Evolutionary conservation across 73 alveolate species (phyloP), one percentile per base, ranked within the genome.

Genomic region (Tetrahymena elliotti): DNA sequence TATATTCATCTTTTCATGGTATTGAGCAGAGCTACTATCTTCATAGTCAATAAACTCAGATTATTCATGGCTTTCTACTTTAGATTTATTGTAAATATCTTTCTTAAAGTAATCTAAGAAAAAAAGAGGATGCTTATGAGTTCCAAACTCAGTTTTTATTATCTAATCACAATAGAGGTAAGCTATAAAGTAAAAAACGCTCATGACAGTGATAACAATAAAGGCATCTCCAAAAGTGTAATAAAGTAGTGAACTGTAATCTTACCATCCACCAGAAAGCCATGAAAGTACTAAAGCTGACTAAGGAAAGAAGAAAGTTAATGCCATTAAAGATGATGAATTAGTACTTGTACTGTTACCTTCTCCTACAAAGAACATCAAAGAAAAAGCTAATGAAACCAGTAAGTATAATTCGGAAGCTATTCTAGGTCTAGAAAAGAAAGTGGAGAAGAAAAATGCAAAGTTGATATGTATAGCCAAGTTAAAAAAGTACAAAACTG

Each of bases 101-200:
- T 52, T 54, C 16, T 38, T 54, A 37, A 68, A 93, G 1, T 54
- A 93, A 68, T 83, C 53, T 68, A 20, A 53, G 18, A 93, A 53
- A 36, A 93, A 93, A 22, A 53, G 92, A 8, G 93, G 93, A 54
- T 92, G 92, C 4, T 93, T 93, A 24, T 93, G 94, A 34, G 41
- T 53, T 13, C 96, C 96, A 35, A 22, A 52, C 8, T 31, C 93
- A 35, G 84, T 83, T 24, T 92, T 92, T 9, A 93, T 93, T 12
- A 93, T 31, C 38, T 93, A 33, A 68, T 93, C 96, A 33, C 84
- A 93, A 24, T 93, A 93, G 15, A 93, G 84, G 92, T 93, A 93
- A 22, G 88, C 88, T 22, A 68, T 16, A 68, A 68, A 68, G 88
- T 68, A 68, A 16, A 68, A 68, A 18, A 68, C 36, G n/a, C 88